These are phyloP conservation scores for Coemansia guatemalensis DNA, from an alignment of 192 early-diverging fungal genomes.

Conservation along the genomic window DNA sequence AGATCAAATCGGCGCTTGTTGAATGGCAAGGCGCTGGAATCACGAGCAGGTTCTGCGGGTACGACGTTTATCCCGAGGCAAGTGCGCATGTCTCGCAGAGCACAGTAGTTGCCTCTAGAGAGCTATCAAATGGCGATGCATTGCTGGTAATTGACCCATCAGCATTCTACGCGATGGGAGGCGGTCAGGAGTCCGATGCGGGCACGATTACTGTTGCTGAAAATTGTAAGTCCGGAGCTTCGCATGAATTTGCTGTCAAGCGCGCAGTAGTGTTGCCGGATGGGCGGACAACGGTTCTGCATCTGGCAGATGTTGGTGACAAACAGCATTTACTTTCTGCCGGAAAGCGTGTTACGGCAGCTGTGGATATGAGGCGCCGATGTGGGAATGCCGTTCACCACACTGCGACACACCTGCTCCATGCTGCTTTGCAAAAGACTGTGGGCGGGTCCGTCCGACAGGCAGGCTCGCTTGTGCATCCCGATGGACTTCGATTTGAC, in stretches of 20 bases:
- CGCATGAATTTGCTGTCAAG: slow-evolving; percentile 81
- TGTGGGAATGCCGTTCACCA: slow-evolving; percentile 91
- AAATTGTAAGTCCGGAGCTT: slow-evolving; percentile 26
- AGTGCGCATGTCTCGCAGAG: slow-evolving; percentile 64
- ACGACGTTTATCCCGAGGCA: slow-evolving; percentile 66
- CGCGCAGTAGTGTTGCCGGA: slow-evolving; percentile 44
- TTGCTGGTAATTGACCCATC: slow-evolving; percentile 84
- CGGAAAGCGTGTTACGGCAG: slow-evolving; percentile 62
- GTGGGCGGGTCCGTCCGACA: slow-evolving; percentile 76
- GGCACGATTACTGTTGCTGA: slow-evolving; percentile 68
- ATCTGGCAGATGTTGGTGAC: slow-evolving; percentile 78
- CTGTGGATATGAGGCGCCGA: slow-evolving; percentile 85
- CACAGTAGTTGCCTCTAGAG: slow-evolving; percentile 25
- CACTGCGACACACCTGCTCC: slow-evolving; percentile 93
- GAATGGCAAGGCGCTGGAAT: slow-evolving; percentile 73
- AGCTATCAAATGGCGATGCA: slow-evolving; percentile 50
- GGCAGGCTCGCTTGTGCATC: slow-evolving; percentile 90
- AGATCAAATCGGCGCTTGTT: slow-evolving; percentile 78
- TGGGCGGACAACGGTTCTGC: slow-evolving; percentile 83
- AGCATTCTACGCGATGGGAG: slow-evolving; percentile 94
- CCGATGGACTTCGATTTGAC: slow-evolving; percentile 92
- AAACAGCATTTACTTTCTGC: slow-evolving; percentile 71
- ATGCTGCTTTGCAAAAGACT: slow-evolving; percentile 86
- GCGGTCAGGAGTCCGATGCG: slow-evolving; percentile 92
- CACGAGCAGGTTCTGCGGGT: slow-evolving; percentile 81